Evolutionary conservation across 2,329 filamentous ascomycete genomes (phyloP), one percentile per base, ranked within the genome.

Genomic region (Alternaria sp.): DNA sequence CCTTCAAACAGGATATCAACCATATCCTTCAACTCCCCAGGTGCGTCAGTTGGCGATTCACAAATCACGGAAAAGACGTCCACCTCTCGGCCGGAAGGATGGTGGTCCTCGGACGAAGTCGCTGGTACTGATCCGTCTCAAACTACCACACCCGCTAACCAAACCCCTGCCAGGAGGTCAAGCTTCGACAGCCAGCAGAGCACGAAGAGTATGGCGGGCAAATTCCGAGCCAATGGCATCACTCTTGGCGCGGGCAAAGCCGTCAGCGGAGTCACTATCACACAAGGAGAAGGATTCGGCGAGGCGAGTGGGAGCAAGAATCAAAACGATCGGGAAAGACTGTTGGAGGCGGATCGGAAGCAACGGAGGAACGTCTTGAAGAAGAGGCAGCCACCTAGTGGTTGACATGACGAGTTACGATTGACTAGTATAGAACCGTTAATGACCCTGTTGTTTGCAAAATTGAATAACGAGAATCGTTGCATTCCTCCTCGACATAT

Each of bases 81-180:
- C 3, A 73, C 70, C 2, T 72, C 67, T 2, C 65, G 75, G 0
- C 76, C 76, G 1, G 76, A 78, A 61, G 75, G 76, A 10, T 78
- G 76, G 76, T 78, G 76, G 76, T 74, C 71, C 8, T 73, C 69
- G 1, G 76, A 78, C 40, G 76, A 78, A 44, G 72, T 77, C 6
- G 75, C 65, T 2, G 73, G 69, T 6, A 75, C 72, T 0, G 72
- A 72, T 4, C 63, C 70, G 7, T 73, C 64, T 24, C 42, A 66
- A 44, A 33, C 72, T 46, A 52, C 58, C 14, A 61, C 68, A n/a
- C 59, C 71, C 3, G 59, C 52, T 9, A 58, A 28, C 41, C 63
- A 45, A 33, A 63, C 17, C 33, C 54, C 60, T 17, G 51, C 44
- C 10, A 60, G 56, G 28, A 58, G 62, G 31, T 48, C 54, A 1